phyloP scores from a whole-genome alignment of 495 filamentous ascomycete species.

The Penicillium canariense region DNA sequence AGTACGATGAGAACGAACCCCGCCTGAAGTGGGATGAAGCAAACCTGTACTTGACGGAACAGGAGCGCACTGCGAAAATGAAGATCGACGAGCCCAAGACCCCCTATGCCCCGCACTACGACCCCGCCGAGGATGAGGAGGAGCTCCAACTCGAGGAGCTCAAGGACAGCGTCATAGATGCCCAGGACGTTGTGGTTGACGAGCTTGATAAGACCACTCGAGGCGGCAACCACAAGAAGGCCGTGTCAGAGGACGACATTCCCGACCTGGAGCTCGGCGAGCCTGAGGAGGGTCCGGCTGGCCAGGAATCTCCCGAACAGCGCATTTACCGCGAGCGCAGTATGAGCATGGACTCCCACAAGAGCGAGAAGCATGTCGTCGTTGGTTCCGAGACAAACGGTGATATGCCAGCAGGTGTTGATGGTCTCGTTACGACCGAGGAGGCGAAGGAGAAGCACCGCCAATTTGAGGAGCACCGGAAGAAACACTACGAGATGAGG shows the following conservation, averaged over 20 bases:
- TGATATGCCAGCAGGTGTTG: conserved; percentile 53
- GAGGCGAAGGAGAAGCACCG: conserved; percentile 88
- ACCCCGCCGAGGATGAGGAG: conserved; percentile 81
- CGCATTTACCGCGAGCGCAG: conserved; percentile 50
- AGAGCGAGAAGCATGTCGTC: conserved; percentile 69
- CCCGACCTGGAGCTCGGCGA: conserved; percentile 93
- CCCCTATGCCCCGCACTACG: conserved; percentile 87
- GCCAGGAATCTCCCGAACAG: conserved; percentile 16
- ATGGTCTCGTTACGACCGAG: conserved; percentile 58
- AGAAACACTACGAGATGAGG: conserved; percentile 98
- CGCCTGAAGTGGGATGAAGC: conserved; percentile 98
- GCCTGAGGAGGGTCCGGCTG: conserved; percentile 65
- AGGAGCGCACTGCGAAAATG: conserved; percentile 93
- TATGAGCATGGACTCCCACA: conserved; percentile 48
- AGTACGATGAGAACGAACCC: conserved; percentile 56
- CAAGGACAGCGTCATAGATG: conserved; percentile 49
- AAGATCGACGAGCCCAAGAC: conserved; percentile 99
- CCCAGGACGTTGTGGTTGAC: conserved; percentile 59
- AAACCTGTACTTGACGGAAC: conserved; percentile 92
- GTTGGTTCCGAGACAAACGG: conserved; percentile 65
- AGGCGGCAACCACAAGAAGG: conserved; percentile 34
- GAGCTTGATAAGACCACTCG: conserved; percentile 63
- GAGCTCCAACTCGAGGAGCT: conserved; percentile 53
- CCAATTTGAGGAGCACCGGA: conserved; percentile 85
- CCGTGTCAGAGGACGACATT: conserved; percentile 69